A percentile compares a stretch with the other conserved stretches of the same genome.
Conservation (phyloP, 805 yeast genomes). For the Candida saitoana region DNA sequence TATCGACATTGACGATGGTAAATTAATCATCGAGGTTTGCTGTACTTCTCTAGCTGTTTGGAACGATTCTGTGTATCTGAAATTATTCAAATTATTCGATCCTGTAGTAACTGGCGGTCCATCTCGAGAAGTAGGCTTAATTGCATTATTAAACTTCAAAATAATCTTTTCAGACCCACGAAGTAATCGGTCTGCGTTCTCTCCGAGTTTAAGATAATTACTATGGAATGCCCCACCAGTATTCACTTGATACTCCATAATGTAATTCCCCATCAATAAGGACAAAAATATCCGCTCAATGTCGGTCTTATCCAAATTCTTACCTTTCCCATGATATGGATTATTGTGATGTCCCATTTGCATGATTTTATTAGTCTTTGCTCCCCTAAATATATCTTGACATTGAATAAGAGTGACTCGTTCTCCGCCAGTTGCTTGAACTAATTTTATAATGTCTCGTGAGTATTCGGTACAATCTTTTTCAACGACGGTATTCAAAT, state of each 20-base stretch:
- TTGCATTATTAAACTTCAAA: conserved; percentile 43
- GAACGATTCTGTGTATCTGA: conserved; percentile 17
- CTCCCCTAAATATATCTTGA: conserved; percentile 79
- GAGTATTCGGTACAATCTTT: conserved; percentile 71
- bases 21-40: conserved; percentile 10
- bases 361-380: conserved; percentile 56
- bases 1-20: conserved; percentile 4
- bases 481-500: conserved; percentile 36
- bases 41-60: conserved; percentile 13
- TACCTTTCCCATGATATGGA: conserved; percentile 70
- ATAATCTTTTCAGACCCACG: conserved; percentile 41
- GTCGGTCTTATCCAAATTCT: conserved; percentile 56
- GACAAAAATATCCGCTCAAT: conserved; percentile 82
- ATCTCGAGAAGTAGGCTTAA: neutral
- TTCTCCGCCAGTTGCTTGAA: conserved; percentile 49
- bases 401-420: conserved; percentile 75
- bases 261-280: conserved; percentile 58
- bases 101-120: neutral
- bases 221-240: conserved; percentile 73
- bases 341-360: conserved; percentile 57
- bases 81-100: conserved; percentile 7
- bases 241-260: conserved; percentile 69
- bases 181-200: conserved; percentile 48
- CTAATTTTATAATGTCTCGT: conserved; percentile 53
- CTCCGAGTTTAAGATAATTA: conserved; percentile 66